Conservation (phyloP, 1,284 basidiomycete species). For the Afroboletus lepidellus region DNA sequence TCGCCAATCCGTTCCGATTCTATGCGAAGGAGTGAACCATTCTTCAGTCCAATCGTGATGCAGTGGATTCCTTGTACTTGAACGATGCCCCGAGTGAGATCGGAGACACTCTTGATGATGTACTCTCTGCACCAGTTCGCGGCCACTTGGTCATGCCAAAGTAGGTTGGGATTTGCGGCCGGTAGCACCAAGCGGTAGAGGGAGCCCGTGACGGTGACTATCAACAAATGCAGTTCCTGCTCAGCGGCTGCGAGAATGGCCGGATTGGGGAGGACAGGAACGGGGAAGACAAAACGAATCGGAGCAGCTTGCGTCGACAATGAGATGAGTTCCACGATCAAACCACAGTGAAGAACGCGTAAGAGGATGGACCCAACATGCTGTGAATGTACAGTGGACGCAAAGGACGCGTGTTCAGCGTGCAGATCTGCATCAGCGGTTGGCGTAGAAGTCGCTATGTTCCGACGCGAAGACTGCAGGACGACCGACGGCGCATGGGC, state of each 20-base stretch:
- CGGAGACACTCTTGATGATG: constrained; percentile 53
- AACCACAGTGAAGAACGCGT: constrained; percentile 72
- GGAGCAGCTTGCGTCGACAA: constrained; percentile 62
- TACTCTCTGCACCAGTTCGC: constrained; percentile 69
- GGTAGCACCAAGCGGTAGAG: constrained; percentile 78
- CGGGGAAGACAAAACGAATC: constrained; percentile 78
- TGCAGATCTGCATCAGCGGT: constrained; percentile 53
- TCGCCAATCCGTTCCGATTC: constrained; percentile 58
- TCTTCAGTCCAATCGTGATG: constrained; percentile 62
- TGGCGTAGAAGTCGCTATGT: constrained; percentile 45
- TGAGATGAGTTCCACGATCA: constrained; percentile 75
- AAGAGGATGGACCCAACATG: constrained; percentile 68
- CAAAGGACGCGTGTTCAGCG: constrained; percentile 72
- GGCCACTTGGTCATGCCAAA: constrained; percentile 57
- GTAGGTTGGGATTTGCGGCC: constrained; percentile 45
- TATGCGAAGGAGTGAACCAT: constrained; percentile 72
- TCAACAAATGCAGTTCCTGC: constrained; percentile 68
- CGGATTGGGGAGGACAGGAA: constrained; percentile 65
- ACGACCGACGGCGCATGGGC: constrained; percentile 52
- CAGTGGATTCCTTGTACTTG: constrained; percentile 70
- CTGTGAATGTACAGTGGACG: constrained; percentile 56
- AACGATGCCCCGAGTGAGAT: constrained; percentile 50
- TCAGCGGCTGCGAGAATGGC: constrained; percentile 60
- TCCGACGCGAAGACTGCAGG: constrained; percentile 56
- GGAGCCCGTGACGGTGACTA: constrained; percentile 66